phyloP scores from a whole-genome alignment of 768 basidiomycete species.

The Cystofilobasidium macerans region DNA sequence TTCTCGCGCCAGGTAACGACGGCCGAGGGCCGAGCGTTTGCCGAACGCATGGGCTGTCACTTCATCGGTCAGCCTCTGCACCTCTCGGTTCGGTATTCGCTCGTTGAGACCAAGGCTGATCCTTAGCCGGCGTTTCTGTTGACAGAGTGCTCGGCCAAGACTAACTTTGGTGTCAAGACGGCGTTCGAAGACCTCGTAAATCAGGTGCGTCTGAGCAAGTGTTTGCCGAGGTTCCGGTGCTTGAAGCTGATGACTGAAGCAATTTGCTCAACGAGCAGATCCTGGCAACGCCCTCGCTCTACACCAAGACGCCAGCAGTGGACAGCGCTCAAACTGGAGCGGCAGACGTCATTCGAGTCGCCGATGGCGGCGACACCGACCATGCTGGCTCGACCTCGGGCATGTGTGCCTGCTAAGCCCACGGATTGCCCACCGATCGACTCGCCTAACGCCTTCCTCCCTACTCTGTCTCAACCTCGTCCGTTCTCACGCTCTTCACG shows the following conservation, averaged over 20 bases:
- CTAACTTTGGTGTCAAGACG: slow-evolving; percentile 66
- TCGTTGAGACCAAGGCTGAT: neutral
- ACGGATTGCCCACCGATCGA: too few species aligned
- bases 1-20: slow-evolving; percentile 77
- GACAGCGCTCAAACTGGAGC: neutral
- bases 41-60: slow-evolving; percentile 63
- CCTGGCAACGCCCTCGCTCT: slow-evolving; percentile 69
- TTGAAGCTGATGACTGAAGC: too few species aligned
- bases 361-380: neutral
- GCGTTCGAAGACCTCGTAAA: slow-evolving; percentile 67
- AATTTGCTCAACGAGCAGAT: slow-evolving; percentile 34
- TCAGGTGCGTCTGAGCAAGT: slow-evolving; percentile 46
- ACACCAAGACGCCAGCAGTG: neutral
- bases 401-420: neutral
- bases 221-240: too few species aligned
- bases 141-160: slow-evolving; percentile 88
- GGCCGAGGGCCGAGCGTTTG: slow-evolving; percentile 67
- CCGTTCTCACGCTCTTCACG: too few species aligned
- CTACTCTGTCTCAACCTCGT: too few species aligned
- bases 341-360: neutral
- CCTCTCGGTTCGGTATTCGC: neutral
- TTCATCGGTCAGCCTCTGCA: slow-evolving; percentile 48
- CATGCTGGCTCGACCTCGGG: neutral
- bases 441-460: too few species aligned
- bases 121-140: neutral